Evolutionary conservation across 768 basidiomycete genomes (phyloP).

Genomic region (Suillus luteus): DNA sequence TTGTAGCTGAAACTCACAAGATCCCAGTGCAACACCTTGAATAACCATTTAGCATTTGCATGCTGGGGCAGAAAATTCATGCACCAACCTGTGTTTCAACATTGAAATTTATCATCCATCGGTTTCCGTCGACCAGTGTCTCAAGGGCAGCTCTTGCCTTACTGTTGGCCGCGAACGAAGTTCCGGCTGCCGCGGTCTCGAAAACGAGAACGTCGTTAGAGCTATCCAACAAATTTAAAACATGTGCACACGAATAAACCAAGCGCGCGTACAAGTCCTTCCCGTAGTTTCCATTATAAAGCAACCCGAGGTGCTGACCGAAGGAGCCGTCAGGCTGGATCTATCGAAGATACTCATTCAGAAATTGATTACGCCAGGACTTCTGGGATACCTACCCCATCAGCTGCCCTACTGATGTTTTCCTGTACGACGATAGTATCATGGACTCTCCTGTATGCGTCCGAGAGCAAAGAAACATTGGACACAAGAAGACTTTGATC

Average conservation of each 20-base stretch:
- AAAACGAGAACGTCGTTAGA: constrained; percentile 62
- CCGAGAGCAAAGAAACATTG: constrained; percentile 47
- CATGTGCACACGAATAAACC: not conserved
- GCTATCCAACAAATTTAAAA: constrained; percentile 32
- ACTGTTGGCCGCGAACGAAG: constrained; percentile 50
- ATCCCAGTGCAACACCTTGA: constrained; percentile 61
- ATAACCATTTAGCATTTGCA: not conserved
- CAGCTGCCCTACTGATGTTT: constrained; percentile 40
- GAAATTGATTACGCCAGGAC: not conserved
- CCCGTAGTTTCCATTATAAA: constrained; percentile 76
- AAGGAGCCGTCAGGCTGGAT: constrained; percentile 30
- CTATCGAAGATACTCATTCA: constrained; percentile 3
- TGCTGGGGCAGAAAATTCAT: not conserved
- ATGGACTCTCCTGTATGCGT: constrained; percentile 55
- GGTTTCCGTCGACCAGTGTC: constrained; percentile 56
- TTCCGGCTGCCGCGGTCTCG: constrained; percentile 62
- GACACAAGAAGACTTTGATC: constrained; percentile 42
- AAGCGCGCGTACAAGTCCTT: constrained; percentile 42
- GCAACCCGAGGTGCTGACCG: constrained; percentile 57
- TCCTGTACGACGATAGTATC: constrained; percentile 52
- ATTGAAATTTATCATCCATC: constrained; percentile 74
- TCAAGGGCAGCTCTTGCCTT: constrained; percentile 50
- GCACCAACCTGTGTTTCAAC: constrained; percentile 44
- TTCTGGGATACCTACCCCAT: constrained; percentile 52
- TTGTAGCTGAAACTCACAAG: constrained; percentile 47